phyloP scores from a whole-genome alignment of 768 basidiomycete genomes.

The Trichaptum fuscoviolaceum region DNA sequence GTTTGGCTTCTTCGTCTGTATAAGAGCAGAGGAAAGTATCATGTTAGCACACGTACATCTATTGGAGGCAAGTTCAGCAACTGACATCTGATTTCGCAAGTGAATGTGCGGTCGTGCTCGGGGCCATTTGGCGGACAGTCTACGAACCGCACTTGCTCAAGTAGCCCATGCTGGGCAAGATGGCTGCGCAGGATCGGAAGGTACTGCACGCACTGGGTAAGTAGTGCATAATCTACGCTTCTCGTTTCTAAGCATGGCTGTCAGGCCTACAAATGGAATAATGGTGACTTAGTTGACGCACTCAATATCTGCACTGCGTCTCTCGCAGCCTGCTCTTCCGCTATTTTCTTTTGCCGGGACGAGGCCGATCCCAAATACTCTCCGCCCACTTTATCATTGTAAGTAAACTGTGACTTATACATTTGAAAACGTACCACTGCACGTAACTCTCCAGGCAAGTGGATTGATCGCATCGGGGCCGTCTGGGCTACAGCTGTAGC shows the following conservation, averaged over 20 bases:
- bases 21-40: not conserved
- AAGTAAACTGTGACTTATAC: not conserved
- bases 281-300: not conserved
- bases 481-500: not conserved
- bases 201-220: not conserved
- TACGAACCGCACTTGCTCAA: not conserved
- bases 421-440: not conserved
- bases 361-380: not conserved
- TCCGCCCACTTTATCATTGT: not conserved
- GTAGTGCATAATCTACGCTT: not conserved
- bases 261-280: not conserved
- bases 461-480: not conserved
- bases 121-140: not conserved
- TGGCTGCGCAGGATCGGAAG: not conserved
- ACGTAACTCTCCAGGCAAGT: not conserved
- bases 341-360: not conserved
- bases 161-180: not conserved
- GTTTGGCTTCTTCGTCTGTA: not conserved
- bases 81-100: not conserved
- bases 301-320: not conserved
- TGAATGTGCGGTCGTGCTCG: not conserved
- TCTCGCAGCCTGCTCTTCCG: not conserved
- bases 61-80: not conserved
- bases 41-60: not conserved
- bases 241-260: not conserved